These are phyloP conservation scores for Neurospora crassa DNA, from an alignment of 2,329 filamentous ascomycete species.

Conservation along the genomic window DNA sequence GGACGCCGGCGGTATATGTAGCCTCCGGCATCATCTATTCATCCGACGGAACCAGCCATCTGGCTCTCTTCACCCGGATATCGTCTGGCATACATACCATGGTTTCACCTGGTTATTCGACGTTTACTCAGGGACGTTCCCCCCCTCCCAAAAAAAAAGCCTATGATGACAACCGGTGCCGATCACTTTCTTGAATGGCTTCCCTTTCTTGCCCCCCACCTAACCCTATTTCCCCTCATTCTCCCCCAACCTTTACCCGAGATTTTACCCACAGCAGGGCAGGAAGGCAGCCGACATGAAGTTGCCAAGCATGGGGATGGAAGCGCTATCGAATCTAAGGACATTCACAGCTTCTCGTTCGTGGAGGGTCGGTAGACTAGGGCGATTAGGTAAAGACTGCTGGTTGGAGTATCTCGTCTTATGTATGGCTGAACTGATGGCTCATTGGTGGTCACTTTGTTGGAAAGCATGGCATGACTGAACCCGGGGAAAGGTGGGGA, in stretches of 20 bases:
- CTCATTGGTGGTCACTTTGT: too few species aligned
- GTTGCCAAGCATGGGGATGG: not conserved
- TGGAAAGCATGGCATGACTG: too few species aligned
- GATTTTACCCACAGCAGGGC: not conserved
- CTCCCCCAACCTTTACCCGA: not conserved
- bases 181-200: not conserved
- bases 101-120: not conserved
- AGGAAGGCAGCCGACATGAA: not conserved
- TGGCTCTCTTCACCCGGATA: not conserved
- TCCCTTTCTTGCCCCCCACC: not conserved
- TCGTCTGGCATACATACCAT: not conserved
- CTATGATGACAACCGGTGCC: not conserved
- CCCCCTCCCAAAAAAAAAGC: not conserved
- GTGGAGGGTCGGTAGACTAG: not conserved
- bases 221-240: not conserved
- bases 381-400: too few species aligned
- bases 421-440: not conserved
- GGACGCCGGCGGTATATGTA: not conserved
- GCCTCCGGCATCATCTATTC: not conserved
- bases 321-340: not conserved
- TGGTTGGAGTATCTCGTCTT: not conserved
- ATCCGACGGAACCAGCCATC: not conserved
- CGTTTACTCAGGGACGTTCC: not conserved
- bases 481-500: not conserved
- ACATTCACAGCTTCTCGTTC: not conserved